Percentiles rank a stretch among this genome's conserved stretches.
These are phyloP conservation scores for Thermoascus crustaceus DNA, from an alignment of 2,329 filamentous ascomycete genomes.

Conservation along the genomic window DNA sequence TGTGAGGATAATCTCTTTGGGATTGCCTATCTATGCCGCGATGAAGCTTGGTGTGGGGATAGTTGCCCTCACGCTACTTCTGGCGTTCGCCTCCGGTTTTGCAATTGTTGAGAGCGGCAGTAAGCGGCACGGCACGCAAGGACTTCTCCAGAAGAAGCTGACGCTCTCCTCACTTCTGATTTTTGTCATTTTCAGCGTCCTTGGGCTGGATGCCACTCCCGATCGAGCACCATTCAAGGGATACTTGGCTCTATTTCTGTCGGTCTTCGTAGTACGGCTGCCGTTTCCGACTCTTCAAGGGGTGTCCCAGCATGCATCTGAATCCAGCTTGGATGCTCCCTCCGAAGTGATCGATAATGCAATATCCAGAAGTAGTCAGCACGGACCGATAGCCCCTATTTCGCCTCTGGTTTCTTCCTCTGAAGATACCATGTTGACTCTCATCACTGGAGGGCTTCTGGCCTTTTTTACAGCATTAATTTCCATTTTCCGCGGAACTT, in stretches of 20 bases:
- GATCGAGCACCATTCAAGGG: conserved; percentile 36
- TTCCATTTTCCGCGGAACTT: conserved; percentile 11
- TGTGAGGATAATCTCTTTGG: conserved; percentile 33
- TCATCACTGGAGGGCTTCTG: conserved; percentile 20
- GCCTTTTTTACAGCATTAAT: conserved; percentile 17
- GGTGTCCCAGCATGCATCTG: conserved; percentile 12
- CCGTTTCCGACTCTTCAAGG: conserved; percentile 27
- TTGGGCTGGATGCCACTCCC: conserved; percentile 23
- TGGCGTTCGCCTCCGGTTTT: conserved; percentile 40
- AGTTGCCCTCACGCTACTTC: conserved; percentile 45
- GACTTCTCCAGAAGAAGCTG: conserved; percentile 20
- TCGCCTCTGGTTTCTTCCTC: conserved; percentile 11
- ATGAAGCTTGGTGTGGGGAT: conserved; percentile 48
- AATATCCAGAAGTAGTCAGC: conserved; percentile 8
- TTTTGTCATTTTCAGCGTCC: conserved; percentile 17
- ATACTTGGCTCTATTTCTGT: conserved; percentile 39
- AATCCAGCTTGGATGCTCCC: conserved; percentile 5
- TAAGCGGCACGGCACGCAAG: conserved; percentile 9
- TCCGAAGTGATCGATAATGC: conserved; percentile 4
- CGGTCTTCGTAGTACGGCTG: conserved; percentile 42
- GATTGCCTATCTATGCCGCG: conserved; percentile 49
- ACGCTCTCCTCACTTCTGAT: conserved; percentile 18
- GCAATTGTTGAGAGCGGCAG: conserved; percentile 14
- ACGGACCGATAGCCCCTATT: conserved; percentile 13
- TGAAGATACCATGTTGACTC: conserved; percentile 20